phyloP scores from a whole-genome alignment of 352 stramenopile species.

The Phytopythium helicoides region DNA sequence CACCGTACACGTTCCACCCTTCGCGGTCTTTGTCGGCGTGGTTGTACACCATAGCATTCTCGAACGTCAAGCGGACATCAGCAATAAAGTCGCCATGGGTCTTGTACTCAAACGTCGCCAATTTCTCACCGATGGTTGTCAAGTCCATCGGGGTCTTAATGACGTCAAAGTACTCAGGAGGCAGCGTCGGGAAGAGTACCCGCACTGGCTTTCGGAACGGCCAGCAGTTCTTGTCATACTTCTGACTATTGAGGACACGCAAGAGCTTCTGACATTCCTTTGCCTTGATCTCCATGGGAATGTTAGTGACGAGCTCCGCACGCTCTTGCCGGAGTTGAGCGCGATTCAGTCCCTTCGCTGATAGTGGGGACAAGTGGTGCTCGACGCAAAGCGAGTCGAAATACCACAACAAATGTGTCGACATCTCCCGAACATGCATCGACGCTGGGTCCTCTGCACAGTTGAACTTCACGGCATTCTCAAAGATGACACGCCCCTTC shows the following conservation, averaged over 20 bases:
- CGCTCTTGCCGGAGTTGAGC: constrained; percentile 53
- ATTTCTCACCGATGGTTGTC: constrained; percentile 65
- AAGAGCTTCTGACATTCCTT: constrained; percentile 82
- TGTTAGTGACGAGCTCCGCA: constrained; percentile 39
- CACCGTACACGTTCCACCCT: constrained; percentile 77
- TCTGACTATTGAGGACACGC: constrained; percentile 80
- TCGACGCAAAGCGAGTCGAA: constrained; percentile 83
- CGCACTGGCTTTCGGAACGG: constrained; percentile 79
- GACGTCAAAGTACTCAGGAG: constrained; percentile 77
- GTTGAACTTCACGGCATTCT: constrained; percentile 86
- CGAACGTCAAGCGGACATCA: constrained; percentile 78
- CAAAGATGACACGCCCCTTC: constrained; percentile 74
- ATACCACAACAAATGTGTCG: constrained; percentile 75
- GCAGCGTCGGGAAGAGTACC: constrained; percentile 70
- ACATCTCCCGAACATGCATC: constrained; percentile 80
- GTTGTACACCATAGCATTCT: constrained; percentile 85
- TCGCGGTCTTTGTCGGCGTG: constrained; percentile 76
- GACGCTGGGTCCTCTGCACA: constrained; percentile 66
- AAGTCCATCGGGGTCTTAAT: constrained; percentile 84
- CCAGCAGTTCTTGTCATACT: constrained; percentile 87
- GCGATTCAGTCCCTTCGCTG: constrained; percentile 18
- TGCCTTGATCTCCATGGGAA: constrained; percentile 73
- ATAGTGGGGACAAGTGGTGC: constrained; percentile 29
- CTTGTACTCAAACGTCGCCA: constrained; percentile 72
- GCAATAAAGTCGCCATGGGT: constrained; percentile 78